phyloP scores from a whole-genome alignment of 2,329 filamentous ascomycete genomes.

The Lachnellula hyalina region DNA sequence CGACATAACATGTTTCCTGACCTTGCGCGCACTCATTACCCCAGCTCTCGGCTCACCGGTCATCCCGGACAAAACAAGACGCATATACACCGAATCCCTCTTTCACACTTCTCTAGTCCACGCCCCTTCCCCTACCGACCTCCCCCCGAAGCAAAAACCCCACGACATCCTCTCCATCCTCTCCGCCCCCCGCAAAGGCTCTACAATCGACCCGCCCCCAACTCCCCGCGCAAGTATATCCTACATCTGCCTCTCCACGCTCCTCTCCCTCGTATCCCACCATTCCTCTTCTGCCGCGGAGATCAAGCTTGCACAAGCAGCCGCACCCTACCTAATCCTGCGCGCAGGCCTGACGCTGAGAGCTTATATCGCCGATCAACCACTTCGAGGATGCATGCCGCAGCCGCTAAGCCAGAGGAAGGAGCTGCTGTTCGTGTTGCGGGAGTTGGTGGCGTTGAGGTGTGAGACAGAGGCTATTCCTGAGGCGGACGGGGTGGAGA shows the following conservation, averaged over 20 bases:
- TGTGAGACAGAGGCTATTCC: constrained; percentile 69
- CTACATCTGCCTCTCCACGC: constrained; percentile 74
- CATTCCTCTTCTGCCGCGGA: constrained; percentile 35
- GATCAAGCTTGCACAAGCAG: constrained; percentile 60
- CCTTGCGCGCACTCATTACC: constrained; percentile 66
- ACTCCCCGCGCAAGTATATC: constrained; percentile 66
- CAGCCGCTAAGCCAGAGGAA: constrained; percentile 75
- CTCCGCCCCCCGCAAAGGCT: constrained; percentile 61
- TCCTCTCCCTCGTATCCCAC: constrained; percentile 62
- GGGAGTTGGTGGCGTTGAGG: constrained; percentile 58
- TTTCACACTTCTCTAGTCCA: constrained; percentile 83
- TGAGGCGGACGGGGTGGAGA: constrained; percentile 45
- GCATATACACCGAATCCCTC: constrained; percentile 66
- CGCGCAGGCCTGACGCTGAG: constrained; percentile 76
- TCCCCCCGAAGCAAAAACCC: constrained; percentile 40
- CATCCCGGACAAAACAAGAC: constrained; percentile 63
- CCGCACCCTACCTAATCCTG: constrained; percentile 76
- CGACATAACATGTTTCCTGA: constrained; percentile 69
- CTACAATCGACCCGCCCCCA: constrained; percentile 63
- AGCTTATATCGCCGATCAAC: constrained; percentile 85
- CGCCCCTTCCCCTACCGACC: constrained; percentile 52
- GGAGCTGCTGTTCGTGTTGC: constrained; percentile 70
- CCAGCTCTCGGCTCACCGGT: constrained; percentile 62
- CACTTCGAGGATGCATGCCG: constrained; percentile 81
- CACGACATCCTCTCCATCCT: constrained; percentile 55